These are phyloP conservation scores for Citrus australasica DNA, from an alignment of 345 rosid species.

Conservation along the genomic window DNA sequence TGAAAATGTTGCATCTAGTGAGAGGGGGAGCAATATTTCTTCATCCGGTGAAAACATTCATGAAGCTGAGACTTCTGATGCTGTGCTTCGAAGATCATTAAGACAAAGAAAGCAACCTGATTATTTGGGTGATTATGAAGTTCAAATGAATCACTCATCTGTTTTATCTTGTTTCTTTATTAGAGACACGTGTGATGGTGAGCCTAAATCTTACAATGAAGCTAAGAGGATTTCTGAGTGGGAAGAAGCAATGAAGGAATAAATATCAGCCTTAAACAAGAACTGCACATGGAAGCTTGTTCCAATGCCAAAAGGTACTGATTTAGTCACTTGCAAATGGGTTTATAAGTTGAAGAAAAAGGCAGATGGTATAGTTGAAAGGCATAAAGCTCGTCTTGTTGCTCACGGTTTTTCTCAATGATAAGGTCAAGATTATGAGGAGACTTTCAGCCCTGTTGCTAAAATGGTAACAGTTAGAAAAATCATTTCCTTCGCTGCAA, in stretches of 20 bases:
- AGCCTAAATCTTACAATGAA: background rate
- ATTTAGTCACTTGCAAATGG: background rate
- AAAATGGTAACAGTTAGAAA: background rate
- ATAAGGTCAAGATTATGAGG: too few species aligned
- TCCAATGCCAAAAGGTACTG: background rate
- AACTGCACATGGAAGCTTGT: background rate
- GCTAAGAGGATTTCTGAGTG: background rate
- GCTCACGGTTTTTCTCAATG: background rate
- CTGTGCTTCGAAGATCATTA: too few species aligned
- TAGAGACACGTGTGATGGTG: background rate
- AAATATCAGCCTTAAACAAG: background rate
- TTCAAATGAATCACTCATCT: too few species aligned
- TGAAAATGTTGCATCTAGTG: too few species aligned
- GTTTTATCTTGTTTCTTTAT: background rate
- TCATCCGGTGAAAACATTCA: too few species aligned
- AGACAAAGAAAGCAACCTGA: too few species aligned
- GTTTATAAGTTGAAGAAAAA: background rate
- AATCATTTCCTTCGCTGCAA: background rate
- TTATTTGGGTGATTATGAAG: too few species aligned
- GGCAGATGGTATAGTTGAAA: background rate
- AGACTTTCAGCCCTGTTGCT: background rate
- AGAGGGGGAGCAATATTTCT: too few species aligned
- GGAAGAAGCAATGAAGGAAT: background rate
- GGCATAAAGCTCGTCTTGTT: background rate
- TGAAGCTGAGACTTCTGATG: too few species aligned